Base-by-base conservation (phyloP, 2,329 filamentous ascomycete species). In the Ophiocordyceps unilateralis region DNA sequence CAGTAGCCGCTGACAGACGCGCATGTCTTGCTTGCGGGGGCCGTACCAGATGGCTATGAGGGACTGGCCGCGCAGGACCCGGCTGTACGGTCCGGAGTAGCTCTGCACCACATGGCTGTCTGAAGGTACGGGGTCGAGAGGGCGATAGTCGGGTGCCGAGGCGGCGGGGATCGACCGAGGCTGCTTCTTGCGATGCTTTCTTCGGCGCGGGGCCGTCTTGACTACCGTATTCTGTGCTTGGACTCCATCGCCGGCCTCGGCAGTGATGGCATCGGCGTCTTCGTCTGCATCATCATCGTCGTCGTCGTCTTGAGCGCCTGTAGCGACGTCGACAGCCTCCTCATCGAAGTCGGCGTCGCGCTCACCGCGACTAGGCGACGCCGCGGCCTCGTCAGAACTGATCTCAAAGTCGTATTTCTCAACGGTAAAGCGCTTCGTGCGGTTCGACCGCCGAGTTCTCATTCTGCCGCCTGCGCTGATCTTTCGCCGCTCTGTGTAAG, bases 31-130 rank as follows among this genome's bases (percentile, higher is more conserved):
- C 23, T 53, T 51, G 21, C 59, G 57, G 0, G 65, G 60, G 1
- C 66, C 66, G 48, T 66, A 70, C 58, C 66, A 62, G 26, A 59
- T 53, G 22, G 60, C 56, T 10, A 67, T 47, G 7, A 62, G 54
- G 2, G 55, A 49, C 7, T 56, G 53, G 17, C 58, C 56, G 32
- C 59, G 58, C 14, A 58, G 50, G 2, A 52, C 48, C 7, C 58
- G 51, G 26, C 61, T 57, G 42, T 61, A 64, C 1, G 58, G 57
- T 8, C 62, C 61, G 42, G 56, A 50, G 47, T 62, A 60, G 37
- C 53, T 55, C 43, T 55, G 57, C 41, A 55, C 51, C 32, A 57
- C 51, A 42, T 53, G 53, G 2, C 53, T 57, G 38, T 61, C 58
- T 15, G 51, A 49, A 0, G 57, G 55, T 7, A 61, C 51, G 39